These are phyloP conservation scores for Tetramitus jugosus DNA, from an alignment of 208 protist genomes.

Conservation along the genomic window DNA sequence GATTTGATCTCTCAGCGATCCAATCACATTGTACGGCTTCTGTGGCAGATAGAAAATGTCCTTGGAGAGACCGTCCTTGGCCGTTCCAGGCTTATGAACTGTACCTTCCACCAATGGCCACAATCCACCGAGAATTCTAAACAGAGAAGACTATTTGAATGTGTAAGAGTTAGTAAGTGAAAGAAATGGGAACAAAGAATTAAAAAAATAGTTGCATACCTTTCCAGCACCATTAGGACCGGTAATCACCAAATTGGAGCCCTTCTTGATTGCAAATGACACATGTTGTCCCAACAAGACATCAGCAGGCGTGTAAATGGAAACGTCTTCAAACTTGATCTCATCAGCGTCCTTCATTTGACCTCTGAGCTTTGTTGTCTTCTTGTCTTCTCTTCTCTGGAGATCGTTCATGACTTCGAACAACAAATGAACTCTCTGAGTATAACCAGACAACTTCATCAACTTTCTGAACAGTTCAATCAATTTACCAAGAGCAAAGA, in stretches of 20 bases:
- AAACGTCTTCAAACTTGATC: constrained; percentile 5
- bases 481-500: constrained; percentile 11
- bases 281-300: background rate
- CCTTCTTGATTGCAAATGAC: background rate
- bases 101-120: constrained; percentile 31
- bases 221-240: constrained; percentile 31
- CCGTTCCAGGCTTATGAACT: constrained; percentile 24
- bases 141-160: constrained; percentile 17
- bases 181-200: too few relatives aligned
- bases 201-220: too few relatives aligned
- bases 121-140: constrained; percentile 35
- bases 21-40: constrained; percentile 24
- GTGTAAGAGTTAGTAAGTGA: too few relatives aligned
- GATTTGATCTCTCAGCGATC: constrained; percentile 38
- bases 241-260: background rate
- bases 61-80: background rate
- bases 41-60: constrained; percentile 24
- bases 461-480: constrained; percentile 14
- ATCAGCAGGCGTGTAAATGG: constrained; percentile 1
- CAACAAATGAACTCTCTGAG: background rate
- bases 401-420: background rate
- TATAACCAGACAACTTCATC: background rate
- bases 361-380: background rate
- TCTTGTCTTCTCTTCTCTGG: background rate
- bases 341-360: background rate